phyloP scores from a whole-genome alignment of 345 rosid genomes.

The Adansonia digitata region DNA sequence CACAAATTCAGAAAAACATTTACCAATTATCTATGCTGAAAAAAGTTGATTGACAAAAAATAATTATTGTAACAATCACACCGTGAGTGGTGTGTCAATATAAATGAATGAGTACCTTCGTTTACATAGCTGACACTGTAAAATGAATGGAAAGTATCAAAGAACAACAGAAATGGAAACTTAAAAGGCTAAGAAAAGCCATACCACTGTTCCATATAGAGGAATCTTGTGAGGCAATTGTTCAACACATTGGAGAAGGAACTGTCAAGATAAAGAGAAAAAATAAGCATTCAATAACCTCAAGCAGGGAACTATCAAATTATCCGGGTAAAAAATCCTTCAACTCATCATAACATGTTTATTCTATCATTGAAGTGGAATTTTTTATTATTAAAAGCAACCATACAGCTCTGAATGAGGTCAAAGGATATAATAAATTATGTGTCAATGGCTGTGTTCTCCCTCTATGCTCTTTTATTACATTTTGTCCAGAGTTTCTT shows the following conservation, averaged over 20 bases:
- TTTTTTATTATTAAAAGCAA: not conserved
- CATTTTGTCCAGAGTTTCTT: not conserved
- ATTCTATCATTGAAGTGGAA: not conserved
- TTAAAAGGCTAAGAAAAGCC: slow-evolving; percentile 22
- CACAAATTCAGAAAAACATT: too few species aligned
- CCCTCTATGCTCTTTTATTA: not conserved
- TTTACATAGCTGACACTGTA: not conserved
- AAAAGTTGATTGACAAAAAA: not conserved
- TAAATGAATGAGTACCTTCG: not conserved
- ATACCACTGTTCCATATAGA: slow-evolving; percentile 79
- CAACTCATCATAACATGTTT: not conserved
- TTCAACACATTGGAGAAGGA: slow-evolving; percentile 71
- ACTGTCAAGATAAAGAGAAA: slow-evolving; percentile 42
- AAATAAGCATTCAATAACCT: not conserved
- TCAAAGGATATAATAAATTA: not conserved
- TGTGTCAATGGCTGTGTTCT: not conserved
- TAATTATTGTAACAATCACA: not conserved
- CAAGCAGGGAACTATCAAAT: not conserved
- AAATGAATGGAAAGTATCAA: not conserved
- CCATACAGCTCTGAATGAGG: not conserved
- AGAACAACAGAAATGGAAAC: not conserved
- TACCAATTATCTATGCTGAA: not conserved
- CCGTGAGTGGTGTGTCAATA: not conserved
- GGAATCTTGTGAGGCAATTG: slow-evolving; percentile 97
- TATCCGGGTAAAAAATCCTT: not conserved